Evolutionary conservation across 108 stramenopile species (phyloP).

Genomic region (Skeletonema marinoi): DNA sequence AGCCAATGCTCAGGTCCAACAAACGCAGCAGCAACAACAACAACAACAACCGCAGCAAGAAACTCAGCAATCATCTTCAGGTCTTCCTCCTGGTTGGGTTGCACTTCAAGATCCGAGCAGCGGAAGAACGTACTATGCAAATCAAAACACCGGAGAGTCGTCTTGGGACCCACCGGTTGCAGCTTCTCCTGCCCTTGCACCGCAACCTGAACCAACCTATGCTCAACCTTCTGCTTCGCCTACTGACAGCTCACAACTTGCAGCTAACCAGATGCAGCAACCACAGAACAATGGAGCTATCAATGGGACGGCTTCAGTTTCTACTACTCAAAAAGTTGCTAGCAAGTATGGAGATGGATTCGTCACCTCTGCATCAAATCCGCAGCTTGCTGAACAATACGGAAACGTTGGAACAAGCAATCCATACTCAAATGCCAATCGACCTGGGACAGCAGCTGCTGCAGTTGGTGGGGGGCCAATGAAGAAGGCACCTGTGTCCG

Average conservation of each 20-base stretch:
- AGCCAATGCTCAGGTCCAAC: constrained; percentile 13
- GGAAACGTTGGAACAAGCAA: constrained; percentile 91
- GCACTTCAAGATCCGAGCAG: constrained; percentile 78
- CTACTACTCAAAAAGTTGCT: constrained; percentile 56
- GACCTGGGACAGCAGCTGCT: constrained; percentile 79
- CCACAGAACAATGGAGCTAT: constrained; percentile 4
- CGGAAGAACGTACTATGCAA: constrained; percentile 74
- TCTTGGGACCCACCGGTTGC: constrained; percentile 75
- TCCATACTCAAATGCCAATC: constrained; percentile 70
- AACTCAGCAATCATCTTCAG: constrained; percentile 43
- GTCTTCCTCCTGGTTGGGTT: constrained; percentile 79
- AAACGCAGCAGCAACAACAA: constrained; percentile 50
- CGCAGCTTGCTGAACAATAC: constrained; percentile 83
- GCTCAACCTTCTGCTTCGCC: neutral
- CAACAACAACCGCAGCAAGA: constrained; percentile 36
- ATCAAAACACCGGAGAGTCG: constrained; percentile 64
- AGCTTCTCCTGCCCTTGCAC: constrained; percentile 25
- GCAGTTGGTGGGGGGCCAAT: constrained; percentile 37
- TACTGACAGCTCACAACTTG: constrained; percentile 2
- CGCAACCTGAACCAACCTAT: constrained; percentile 15
- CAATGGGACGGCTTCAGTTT: neutral
- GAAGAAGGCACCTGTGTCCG: constrained; percentile 68
- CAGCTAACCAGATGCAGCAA: constrained; percentile 1
- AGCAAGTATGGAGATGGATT: constrained; percentile 92
- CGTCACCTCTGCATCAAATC: constrained; percentile 86